These are phyloP conservation scores for Trypanosomatidae sp. DNA, from an alignment of 208 protist genomes.

Conservation along the genomic window DNA sequence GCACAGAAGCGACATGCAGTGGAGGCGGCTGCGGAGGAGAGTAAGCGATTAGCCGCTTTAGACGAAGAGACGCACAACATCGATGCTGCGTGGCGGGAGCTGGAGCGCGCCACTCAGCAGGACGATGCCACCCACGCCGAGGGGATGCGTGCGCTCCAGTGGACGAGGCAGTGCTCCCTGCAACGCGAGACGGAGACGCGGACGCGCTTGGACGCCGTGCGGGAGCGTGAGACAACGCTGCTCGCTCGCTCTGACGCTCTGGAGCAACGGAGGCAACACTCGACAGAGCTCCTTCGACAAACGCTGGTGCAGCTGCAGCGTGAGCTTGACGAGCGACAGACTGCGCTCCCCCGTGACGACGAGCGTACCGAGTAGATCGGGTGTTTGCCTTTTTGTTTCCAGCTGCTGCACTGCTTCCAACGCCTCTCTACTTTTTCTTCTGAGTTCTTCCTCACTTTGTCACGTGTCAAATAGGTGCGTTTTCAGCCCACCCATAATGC, in stretches of 20 bases:
- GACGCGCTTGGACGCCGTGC: slow-evolving; percentile 23
- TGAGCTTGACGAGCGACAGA: slow-evolving; percentile 25
- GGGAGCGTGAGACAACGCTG: slow-evolving; percentile 25
- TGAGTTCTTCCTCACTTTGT: too few relatives aligned
- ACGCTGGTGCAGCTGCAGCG: slow-evolving; percentile 32
- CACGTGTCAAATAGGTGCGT: too few relatives aligned
- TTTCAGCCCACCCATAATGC: too few relatives aligned
- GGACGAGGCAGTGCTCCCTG: slow-evolving; percentile 16
- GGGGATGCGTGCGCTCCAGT: slow-evolving; percentile 28
- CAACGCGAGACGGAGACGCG: slow-evolving; percentile 18
- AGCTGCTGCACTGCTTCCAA: too few relatives aligned
- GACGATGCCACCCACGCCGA: slow-evolving; percentile 29
- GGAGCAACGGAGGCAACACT: slow-evolving; percentile 19
- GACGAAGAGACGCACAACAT: slow-evolving; percentile 13
- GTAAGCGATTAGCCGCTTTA: neutral
- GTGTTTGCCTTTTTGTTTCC: too few relatives aligned
- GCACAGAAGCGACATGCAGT: slow-evolving; percentile 6
- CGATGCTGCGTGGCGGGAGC: slow-evolving; percentile 11
- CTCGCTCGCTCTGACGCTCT: slow-evolving; percentile 23
- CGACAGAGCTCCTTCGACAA: slow-evolving; percentile 17
- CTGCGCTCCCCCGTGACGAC: neutral
- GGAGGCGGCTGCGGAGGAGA: neutral
- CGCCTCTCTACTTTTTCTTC: too few relatives aligned
- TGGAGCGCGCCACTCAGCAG: slow-evolving; percentile 13
- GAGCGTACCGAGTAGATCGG: neutral